A percentile compares a stretch with the other conserved stretches of the same genome.
Evolutionary conservation across 495 filamentous ascomycete species (phyloP).

Genomic region (Daldinia decipiens): DNA sequence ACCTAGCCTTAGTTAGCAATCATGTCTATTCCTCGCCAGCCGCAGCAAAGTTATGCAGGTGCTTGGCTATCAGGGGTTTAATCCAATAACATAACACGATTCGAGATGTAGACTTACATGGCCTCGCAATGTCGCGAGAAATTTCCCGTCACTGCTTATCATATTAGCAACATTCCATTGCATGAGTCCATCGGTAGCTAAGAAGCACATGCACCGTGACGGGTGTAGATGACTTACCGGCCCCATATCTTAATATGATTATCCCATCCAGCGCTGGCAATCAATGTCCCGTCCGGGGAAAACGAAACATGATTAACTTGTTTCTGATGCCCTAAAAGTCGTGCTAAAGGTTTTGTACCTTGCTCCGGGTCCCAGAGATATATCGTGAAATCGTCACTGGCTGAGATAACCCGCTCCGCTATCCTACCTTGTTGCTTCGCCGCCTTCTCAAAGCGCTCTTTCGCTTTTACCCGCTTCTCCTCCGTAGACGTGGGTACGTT

Average conservation of each 20-base stretch:
- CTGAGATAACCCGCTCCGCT: conserved; percentile 87
- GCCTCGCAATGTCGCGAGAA: conserved; percentile 85
- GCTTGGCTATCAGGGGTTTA: not conserved
- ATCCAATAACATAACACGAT: not conserved
- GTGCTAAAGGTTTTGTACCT: conserved; percentile 81
- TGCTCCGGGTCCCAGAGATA: conserved; percentile 92
- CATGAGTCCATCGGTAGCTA: not conserved
- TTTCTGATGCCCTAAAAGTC: conserved; percentile 93
- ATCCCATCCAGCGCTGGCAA: conserved; percentile 90
- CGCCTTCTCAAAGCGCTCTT: conserved; percentile 86
- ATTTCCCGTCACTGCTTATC: conserved; percentile 68
- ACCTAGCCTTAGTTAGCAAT: conserved; percentile 53
- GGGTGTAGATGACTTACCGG: conserved; percentile 56
- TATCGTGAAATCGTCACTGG: conserved; percentile 95
- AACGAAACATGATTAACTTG: conserved; percentile 96
- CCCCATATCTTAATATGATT: conserved; percentile 94
- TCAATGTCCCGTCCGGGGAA: conserved; percentile 84
- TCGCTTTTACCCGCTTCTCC: conserved; percentile 78
- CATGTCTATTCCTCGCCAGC: conserved; percentile 2
- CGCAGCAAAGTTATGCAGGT: not conserved
- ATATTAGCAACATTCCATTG: conserved; percentile 27
- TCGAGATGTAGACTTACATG: conserved; percentile 64
- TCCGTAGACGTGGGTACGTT: conserved; percentile 71
- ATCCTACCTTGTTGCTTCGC: conserved; percentile 81
- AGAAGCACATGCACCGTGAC: conserved; percentile 4